phyloP scores from a whole-genome alignment of 345 rosid species.

The Boechera stricta region DNA sequence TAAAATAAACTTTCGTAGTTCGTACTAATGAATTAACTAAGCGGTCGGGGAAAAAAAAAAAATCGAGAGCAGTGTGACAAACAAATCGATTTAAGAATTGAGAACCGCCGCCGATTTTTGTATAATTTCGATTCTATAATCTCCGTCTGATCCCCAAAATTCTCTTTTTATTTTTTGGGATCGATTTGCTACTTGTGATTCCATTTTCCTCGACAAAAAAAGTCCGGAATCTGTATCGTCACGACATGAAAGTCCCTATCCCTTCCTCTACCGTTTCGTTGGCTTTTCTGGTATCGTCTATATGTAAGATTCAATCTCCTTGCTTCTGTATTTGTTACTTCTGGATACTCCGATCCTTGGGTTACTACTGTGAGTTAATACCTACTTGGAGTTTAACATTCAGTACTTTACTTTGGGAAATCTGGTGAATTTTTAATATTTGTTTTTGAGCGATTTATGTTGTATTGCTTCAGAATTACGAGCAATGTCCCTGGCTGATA shows the following conservation, averaged over 20 bases:
- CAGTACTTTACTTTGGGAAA: neutral
- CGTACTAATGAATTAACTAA: neutral
- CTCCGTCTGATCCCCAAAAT: neutral
- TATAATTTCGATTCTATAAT: neutral
- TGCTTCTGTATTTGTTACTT: neutral
- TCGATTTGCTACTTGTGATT: conserved; percentile 15
- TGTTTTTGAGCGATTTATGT: neutral
- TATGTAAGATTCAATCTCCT: conserved; percentile 29
- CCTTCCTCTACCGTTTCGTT: neutral
- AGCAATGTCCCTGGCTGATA: neutral
- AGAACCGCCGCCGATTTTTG: conserved; percentile 15
- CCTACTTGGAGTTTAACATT: neutral
- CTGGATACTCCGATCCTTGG: neutral
- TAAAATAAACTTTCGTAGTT: neutral
- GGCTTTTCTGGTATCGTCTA: neutral
- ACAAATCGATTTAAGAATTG: conserved; percentile 6
- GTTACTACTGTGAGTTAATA: neutral
- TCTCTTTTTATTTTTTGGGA: neutral
- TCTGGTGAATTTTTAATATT: neutral
- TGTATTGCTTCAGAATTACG: neutral
- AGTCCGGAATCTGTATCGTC: conserved; percentile 8
- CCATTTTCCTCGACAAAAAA: neutral
- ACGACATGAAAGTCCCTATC: neutral
- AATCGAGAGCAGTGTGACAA: conserved; percentile 19
- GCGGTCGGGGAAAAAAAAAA: neutral